Evolutionary conservation across 1,284 basidiomycete species (phyloP), one percentile per base, ranked within the genome.

Genomic region (Bjerkandera adusta): DNA sequence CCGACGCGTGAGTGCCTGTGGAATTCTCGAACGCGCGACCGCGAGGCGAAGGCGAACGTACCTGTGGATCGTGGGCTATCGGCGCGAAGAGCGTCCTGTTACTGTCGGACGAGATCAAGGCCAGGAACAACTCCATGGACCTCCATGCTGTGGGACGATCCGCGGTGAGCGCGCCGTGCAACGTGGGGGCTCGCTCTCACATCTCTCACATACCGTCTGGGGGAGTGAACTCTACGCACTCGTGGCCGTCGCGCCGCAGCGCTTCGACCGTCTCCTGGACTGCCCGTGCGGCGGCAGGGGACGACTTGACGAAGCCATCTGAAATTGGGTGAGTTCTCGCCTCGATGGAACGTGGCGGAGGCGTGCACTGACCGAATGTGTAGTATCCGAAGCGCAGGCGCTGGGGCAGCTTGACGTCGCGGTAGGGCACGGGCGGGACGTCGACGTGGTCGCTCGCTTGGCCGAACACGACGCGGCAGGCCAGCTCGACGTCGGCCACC

Each of bases 221-320:
- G 3, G 75, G 61, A 56, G 73, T 60, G 63, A 90, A 77, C 62
- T 85, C 81, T 30, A 91, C 64, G 50, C 88, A 89, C 62, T 92
- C 88, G 59, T 94, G 90, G 12, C 89, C 92, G 42, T 75, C 71
- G 50, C 71, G 70, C 27, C 71, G 66, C 37, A 96, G 67, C 0
- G 84, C 85, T 5, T 79, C 74, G 5, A 92, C 78, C 4, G 85
- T 80, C 61, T 90, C 84, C n/a, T 79, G 60, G 10, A 97, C 83
- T 1, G 91, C 92, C 27, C 94, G 75, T 49, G 81, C 73, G 57
- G 78, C 83, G 1, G 88, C 90, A 3, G 93, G 93, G 3, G 89
- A 90, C 1, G 85, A 79, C 60, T 85, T 83, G 45, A 82, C 64
- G 55, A 81, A 74, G 16, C 69, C 65, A 63, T 94, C 90, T 83